Conservation (phyloP, 306 rosid species). For the Dryas octopetala region DNA sequence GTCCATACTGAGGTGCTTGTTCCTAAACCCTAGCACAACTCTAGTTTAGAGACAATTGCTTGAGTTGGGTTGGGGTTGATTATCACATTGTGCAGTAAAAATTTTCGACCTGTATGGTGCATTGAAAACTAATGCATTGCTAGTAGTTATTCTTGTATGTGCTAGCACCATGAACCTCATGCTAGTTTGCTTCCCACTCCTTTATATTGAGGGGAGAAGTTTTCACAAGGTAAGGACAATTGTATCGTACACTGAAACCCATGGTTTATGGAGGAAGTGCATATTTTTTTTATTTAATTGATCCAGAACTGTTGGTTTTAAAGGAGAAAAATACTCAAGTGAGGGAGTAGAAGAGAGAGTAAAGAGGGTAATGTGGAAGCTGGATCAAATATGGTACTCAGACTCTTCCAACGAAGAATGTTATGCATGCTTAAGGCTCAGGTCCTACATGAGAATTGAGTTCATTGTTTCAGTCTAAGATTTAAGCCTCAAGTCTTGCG, state of each 20-base stretch:
- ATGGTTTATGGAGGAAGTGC: neutral
- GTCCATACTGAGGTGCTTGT: conserved; percentile 19
- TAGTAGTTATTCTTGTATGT: neutral
- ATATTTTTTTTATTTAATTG: too few relatives aligned
- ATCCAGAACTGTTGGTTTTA: neutral
- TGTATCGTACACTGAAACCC: neutral
- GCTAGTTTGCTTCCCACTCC: neutral
- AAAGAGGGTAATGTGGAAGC: neutral
- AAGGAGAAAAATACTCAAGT: neutral
- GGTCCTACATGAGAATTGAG: neutral
- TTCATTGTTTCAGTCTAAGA: neutral
- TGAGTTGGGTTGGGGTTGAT: conserved; percentile 12
- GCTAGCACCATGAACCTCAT: conserved; percentile 3
- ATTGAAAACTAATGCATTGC: neutral
- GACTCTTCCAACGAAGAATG: neutral
- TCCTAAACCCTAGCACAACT: conserved; percentile 18
- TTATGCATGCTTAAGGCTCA: neutral
- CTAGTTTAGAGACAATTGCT: conserved; percentile 21
- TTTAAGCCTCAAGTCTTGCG: neutral
- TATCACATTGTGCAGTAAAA: neutral
- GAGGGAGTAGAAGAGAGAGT: neutral
- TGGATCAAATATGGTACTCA: neutral
- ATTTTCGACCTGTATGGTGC: conserved; percentile 5
- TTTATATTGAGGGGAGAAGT: neutral
- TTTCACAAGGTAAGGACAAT: neutral